phyloP scores from a whole-genome alignment of 345 rosid genomes.

The Eucalyptus dawsonii region DNA sequence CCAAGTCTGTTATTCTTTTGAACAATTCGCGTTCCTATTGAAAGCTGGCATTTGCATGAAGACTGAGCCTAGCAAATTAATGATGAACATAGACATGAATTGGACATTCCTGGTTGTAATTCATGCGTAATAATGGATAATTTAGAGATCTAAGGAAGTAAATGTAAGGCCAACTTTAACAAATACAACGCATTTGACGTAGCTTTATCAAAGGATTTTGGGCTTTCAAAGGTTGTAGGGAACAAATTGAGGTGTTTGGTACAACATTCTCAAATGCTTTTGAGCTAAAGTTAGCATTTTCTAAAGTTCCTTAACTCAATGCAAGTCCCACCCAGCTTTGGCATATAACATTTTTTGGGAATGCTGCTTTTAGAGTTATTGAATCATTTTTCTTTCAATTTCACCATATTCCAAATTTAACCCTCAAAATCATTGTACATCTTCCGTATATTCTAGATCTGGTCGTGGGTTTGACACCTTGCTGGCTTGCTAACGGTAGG shows the following conservation, averaged over 20 bases:
- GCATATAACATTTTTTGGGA: background rate
- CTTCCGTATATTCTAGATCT: background rate
- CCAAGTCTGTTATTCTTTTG: background rate
- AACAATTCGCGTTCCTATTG: background rate
- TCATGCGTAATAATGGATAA: background rate
- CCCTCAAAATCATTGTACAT: background rate
- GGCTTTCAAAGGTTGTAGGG: background rate
- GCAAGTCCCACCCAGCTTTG: background rate
- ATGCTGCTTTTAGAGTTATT: background rate
- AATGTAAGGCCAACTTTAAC: background rate
- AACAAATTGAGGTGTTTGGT: background rate
- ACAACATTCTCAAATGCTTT: background rate
- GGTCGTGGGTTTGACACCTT: background rate
- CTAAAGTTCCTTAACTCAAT: background rate
- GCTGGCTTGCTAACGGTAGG: background rate
- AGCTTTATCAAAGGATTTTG: background rate
- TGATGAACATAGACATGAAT: background rate
- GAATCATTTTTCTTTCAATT: background rate
- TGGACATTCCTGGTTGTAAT: background rate
- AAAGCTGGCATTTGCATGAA: background rate
- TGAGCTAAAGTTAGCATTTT: background rate
- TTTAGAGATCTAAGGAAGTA: background rate
- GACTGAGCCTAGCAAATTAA: background rate
- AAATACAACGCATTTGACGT: accelerated
- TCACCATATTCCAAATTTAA: background rate